Evolutionary conservation across 2,329 filamentous ascomycete species (phyloP).

Genomic region (Phialophora chinensis): DNA sequence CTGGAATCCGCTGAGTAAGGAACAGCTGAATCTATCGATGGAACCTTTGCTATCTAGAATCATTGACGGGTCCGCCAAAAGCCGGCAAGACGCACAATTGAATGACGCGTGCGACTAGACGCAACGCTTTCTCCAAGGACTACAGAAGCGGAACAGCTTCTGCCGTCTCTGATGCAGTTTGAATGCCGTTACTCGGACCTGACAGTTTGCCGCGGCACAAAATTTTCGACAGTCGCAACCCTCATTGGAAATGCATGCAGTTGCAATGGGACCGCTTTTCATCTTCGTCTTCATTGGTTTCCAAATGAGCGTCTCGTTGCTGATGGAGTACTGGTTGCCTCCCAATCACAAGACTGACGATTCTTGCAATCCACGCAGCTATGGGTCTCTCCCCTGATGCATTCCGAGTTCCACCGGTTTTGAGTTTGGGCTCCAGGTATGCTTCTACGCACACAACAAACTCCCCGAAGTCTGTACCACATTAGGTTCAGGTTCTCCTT

Average conservation of each 20-base stretch:
- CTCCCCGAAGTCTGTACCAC: neutral
- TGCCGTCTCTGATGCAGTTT: constrained; percentile 1
- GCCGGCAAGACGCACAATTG: neutral
- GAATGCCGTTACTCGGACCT: neutral
- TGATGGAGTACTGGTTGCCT: neutral
- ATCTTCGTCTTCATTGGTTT: constrained; percentile 2
- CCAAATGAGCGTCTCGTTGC: neutral
- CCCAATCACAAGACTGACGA: constrained; percentile 8
- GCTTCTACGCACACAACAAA: neutral
- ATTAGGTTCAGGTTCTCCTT: neutral
- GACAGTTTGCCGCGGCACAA: constrained; percentile 18
- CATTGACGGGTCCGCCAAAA: neutral
- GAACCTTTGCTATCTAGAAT: neutral
- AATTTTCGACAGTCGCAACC: constrained; percentile 6
- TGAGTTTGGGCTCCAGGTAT: constrained; percentile 6
- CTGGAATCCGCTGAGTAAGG: neutral
- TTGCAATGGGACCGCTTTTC: neutral
- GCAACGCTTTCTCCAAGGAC: neutral
- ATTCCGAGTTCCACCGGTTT: constrained; percentile 16
- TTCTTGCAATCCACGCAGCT: constrained; percentile 3
- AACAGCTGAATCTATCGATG: neutral
- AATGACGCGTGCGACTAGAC: neutral
- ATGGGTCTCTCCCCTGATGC: neutral
- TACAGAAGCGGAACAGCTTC: neutral
- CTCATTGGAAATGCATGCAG: neutral